These are phyloP conservation scores for Pleurotus cornucopiae DNA, from an alignment of 768 basidiomycete genomes.

Conservation along the genomic window DNA sequence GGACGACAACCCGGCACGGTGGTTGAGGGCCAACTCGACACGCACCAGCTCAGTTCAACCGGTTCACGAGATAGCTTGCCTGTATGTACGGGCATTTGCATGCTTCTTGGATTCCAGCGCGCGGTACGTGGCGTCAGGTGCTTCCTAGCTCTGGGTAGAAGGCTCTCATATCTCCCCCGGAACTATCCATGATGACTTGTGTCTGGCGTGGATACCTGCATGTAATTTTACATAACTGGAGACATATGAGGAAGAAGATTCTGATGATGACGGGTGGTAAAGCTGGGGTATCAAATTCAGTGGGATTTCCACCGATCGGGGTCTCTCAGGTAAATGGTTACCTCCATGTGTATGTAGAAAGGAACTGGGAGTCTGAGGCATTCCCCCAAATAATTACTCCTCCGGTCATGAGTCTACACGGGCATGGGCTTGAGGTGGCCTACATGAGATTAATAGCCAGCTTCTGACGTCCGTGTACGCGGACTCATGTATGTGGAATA, in stretches of 20 bases:
- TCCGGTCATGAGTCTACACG: no score
- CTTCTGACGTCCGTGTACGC: no score
- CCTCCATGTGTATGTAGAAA: no score
- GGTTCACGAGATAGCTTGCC: neutral
- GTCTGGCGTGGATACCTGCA: neutral
- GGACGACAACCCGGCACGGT: neutral
- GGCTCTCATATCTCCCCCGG: constrained; percentile 1
- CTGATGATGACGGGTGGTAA: neutral
- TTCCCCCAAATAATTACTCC: no score
- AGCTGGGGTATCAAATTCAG: neutral
- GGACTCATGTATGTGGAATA: neutral
- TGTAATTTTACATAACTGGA: constrained; percentile 1
- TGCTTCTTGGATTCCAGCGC: constrained; percentile 9
- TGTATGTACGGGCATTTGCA: constrained; percentile 1
- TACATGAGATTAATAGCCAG: no score
- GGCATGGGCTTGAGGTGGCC: no score
- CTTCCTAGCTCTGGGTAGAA: neutral
- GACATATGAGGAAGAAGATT: neutral
- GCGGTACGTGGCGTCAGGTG: constrained; percentile 8
- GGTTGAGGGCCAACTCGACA: neutral
- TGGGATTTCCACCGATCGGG: neutral
- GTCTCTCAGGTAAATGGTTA: no score
- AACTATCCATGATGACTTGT: constrained; percentile 5
- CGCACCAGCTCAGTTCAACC: neutral
- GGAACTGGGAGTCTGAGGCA: no score